Evolutionary conservation across 2,329 filamentous ascomycete species (phyloP).

Genomic region (Geosmithia morbida): DNA sequence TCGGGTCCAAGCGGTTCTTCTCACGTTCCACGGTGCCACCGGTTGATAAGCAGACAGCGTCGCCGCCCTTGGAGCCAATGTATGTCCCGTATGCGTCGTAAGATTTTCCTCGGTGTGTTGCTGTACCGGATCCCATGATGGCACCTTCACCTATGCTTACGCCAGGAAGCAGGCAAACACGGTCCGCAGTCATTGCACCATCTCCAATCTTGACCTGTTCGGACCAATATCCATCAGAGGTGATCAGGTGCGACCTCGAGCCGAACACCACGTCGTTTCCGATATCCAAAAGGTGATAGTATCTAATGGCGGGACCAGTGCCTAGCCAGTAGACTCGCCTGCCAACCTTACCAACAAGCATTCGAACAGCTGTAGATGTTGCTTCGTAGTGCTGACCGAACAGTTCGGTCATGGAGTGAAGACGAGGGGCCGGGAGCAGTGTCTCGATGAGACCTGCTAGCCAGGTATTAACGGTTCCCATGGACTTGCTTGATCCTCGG

Average conservation of each 20-base stretch:
- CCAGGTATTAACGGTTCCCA: conserved; percentile 25
- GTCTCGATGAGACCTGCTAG: conserved; percentile 26
- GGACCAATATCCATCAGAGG: conserved; percentile 33
- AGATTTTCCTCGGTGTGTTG: conserved; percentile 27
- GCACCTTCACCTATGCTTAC: conserved; percentile 30
- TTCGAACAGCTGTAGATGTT: conserved; percentile 32
- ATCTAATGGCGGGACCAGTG: conserved; percentile 34
- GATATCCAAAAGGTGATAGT: conserved; percentile 39
- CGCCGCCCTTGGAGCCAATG: conserved; percentile 35
- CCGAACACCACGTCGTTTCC: conserved; percentile 47
- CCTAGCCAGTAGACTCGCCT: conserved; percentile 42
- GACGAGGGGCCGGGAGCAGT: conserved; percentile 24
- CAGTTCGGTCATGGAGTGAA: conserved; percentile 32
- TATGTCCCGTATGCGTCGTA: conserved; percentile 32
- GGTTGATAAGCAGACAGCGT: conserved; percentile 27
- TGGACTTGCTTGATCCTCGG: conserved; percentile 13
- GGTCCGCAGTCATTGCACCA: conserved; percentile 41
- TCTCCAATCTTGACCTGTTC: conserved; percentile 30
- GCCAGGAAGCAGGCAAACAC: conserved; percentile 36
- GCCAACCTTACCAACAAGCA: conserved; percentile 36
- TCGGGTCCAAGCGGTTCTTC: conserved; percentile 1
- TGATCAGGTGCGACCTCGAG: conserved; percentile 36
- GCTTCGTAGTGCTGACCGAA: conserved; percentile 41
- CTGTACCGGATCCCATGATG: conserved; percentile 37
- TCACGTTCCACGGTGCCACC: conserved; percentile 3